Evolutionary conservation across 129 eudicot genomes (phyloP).

Genomic region (Escallonia rubra): DNA sequence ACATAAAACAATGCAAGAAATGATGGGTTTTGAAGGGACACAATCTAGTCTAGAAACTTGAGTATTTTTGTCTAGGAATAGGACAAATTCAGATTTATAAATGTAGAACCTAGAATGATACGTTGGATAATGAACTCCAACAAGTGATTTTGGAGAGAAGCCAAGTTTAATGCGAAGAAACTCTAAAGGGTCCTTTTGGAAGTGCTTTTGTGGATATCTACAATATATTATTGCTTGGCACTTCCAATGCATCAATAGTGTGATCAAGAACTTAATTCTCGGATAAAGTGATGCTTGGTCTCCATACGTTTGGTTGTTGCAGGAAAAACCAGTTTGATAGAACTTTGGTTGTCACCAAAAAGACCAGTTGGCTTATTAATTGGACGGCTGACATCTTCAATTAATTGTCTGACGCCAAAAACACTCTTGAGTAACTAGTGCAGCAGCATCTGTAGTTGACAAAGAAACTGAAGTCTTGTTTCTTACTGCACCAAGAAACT

Average conservation of each 20-base stretch:
- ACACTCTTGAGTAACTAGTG: background rate
- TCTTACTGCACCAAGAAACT: background rate
- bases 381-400: background rate
- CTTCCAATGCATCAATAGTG: background rate
- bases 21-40: too few relatives aligned
- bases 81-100: too few relatives aligned
- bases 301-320: background rate
- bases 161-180: too few relatives aligned
- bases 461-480: background rate
- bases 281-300: background rate
- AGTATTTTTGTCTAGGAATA: too few relatives aligned
- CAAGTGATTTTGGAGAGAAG: too few relatives aligned
- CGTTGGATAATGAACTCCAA: too few relatives aligned
- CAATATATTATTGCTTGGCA: background rate
- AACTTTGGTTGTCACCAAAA: constrained; percentile 2
- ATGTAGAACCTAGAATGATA: too few relatives aligned
- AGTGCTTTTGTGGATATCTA: background rate
- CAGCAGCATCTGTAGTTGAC: background rate
- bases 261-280: constrained; percentile 1
- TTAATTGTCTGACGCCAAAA: background rate
- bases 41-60: too few relatives aligned
- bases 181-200: background rate
- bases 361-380: background rate
- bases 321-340: background rate
- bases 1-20: too few relatives aligned